Evolutionary conservation across 2,329 filamentous ascomycete genomes (phyloP).

Genomic region (Epichloe sibirici): DNA sequence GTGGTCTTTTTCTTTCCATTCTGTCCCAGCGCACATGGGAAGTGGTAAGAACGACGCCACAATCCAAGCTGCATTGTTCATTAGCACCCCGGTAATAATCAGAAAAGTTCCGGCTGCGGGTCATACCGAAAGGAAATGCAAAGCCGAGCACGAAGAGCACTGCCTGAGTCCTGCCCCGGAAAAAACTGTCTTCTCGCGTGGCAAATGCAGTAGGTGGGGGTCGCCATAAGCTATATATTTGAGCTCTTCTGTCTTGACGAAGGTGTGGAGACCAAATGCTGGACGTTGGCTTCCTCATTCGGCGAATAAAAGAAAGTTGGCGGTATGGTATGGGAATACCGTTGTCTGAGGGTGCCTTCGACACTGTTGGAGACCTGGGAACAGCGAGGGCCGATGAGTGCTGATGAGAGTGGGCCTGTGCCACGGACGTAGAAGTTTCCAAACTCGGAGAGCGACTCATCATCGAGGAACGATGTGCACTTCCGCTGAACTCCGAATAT

Average conservation of each 20-base stretch:
- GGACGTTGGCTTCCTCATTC: conserved; percentile 37
- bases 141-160: conserved; percentile 67
- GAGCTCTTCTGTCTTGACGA: conserved; percentile 47
- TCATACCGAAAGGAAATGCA: conserved; percentile 58
- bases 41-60: conserved; percentile 63
- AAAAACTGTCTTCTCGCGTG: conserved; percentile 45
- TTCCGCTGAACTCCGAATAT: conserved; percentile 33
- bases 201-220: conserved; percentile 59
- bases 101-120: neutral
- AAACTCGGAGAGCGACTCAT: conserved; percentile 36
- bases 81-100: conserved; percentile 6
- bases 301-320: conserved; percentile 15
- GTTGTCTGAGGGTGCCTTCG: neutral
- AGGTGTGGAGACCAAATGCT: conserved; percentile 66
- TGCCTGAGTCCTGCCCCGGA: conserved; percentile 61
- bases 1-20: conserved; percentile 37
- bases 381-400: conserved; percentile 33
- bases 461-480: conserved; percentile 33
- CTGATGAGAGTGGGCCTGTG: conserved; percentile 30
- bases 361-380: conserved; percentile 18
- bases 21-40: conserved; percentile 41
- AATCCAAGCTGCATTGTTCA: conserved; percentile 53
- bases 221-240: conserved; percentile 54
- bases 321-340: conserved; percentile 24
- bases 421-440: conserved; percentile 17